Evolutionary conservation across 179 eudicot species (phyloP), one percentile per base, ranked within the genome.

Genomic region (Silene noctiflora): DNA sequence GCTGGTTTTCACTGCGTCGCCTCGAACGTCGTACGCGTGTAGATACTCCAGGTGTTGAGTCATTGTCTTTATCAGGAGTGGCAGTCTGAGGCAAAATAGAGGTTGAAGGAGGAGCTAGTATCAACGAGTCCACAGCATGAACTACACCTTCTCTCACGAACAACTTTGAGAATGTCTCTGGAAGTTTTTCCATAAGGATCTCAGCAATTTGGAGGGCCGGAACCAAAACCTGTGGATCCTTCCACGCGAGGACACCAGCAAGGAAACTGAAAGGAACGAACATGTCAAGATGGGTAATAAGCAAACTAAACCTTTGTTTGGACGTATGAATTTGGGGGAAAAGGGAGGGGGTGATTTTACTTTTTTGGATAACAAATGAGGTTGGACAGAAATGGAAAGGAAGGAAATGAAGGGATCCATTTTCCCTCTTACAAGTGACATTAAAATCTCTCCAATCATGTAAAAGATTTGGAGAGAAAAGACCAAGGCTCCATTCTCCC

Each of bases 201-300:
- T 96, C 97, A 0, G 98, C 91, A 82, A 96, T 90, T 81, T 96
- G 99, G 69, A 96, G 99, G 20, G 98, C 91, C 75, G 98, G 98
- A 75, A 94, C 86, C 84, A 94, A 75, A 55, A 94, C 98, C 82
- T 94, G 99, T 3, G 98, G 96, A 88, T 96, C 99, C 85, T 96
- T 96, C 97, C 96, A 96, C 31, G 98, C 97, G 59, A 96, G 87
- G 76, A 96, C 96, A 60, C 99, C 99, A 82, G 98, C 92, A 78
- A 96, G 90, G 80, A 96, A 96, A 84, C 99, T 96, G 82, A 48
- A 35, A 61, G 58, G 13, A 35, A 61, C 53, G 56, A 64, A 68
- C 7, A 0, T 25, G 12, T 17, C n/a, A 67, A 56, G 59, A 71
- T 59, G 65, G 63, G 68, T 27, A 29, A 3, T 60, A 67, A 42